Percentiles rank a stretch among this genome's conserved stretches.
Conservation (phyloP, 73 alveolate species). For the Blepharisma japonicum region DNA sequence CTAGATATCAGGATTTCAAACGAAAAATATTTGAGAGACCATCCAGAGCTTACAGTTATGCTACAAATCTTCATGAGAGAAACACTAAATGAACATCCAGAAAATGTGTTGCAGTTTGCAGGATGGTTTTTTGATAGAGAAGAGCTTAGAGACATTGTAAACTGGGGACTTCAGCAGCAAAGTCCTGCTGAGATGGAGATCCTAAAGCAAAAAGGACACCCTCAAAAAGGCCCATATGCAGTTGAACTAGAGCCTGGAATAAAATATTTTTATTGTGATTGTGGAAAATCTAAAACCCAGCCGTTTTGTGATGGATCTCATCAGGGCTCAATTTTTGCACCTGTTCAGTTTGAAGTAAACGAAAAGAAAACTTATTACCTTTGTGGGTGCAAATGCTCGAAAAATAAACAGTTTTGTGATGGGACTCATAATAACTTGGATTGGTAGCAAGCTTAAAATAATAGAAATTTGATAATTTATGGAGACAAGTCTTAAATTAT, state of each 20-base stretch:
- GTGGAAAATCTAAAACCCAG: background rate
- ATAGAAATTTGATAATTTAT: no score
- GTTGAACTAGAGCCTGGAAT: background rate
- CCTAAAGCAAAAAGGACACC: no score
- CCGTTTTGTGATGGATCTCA: conserved; percentile 31
- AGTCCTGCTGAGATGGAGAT: background rate
- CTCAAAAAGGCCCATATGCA: conserved; percentile 4
- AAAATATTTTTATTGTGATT: conserved; percentile 16
- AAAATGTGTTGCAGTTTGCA: conserved; percentile 73
- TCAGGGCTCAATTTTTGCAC: background rate
- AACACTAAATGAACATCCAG: conserved; percentile 85
- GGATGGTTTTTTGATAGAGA: conserved; percentile 82
- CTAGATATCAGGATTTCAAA: conserved; percentile 75
- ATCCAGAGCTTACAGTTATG: conserved; percentile 80
- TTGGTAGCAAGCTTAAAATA: no score
- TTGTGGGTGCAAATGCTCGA: conserved; percentile 2
- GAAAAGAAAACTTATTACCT: background rate
- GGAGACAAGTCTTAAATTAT: no score
- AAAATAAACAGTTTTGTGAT: background rate
- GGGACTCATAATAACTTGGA: background rate
- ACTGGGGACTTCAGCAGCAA: conserved; percentile 33
- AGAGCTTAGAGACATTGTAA: conserved; percentile 57
- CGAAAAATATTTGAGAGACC: conserved; percentile 80
- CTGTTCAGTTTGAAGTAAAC: background rate
- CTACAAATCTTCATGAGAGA: conserved; percentile 67